Conservation (phyloP, 1,139 yeast genomes). For the Geotrichum aggregatum region DNA sequence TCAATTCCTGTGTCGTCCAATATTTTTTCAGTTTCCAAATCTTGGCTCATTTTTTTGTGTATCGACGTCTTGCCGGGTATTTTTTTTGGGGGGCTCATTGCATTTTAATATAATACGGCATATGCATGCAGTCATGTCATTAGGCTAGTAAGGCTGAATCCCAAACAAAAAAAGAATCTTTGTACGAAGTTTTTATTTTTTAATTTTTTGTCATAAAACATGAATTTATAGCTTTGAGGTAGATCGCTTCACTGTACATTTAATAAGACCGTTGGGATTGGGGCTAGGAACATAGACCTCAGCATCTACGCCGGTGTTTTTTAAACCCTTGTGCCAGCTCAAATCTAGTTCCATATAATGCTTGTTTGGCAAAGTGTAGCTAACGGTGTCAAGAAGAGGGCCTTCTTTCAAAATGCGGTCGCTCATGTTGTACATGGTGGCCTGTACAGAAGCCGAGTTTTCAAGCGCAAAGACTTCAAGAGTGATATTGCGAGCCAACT, state of each 20-base stretch:
- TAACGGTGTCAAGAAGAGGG: slow-evolving; percentile 56
- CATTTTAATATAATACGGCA: too few relatives aligned
- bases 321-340: slow-evolving; percentile 73
- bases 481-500: slow-evolving; percentile 61
- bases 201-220: too few relatives aligned
- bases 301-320: slow-evolving; percentile 56
- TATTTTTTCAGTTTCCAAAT: too few relatives aligned
- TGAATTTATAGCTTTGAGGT: slow-evolving; percentile 26
- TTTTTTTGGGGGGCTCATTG: too few relatives aligned
- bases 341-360: slow-evolving; percentile 80
- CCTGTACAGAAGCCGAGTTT: slow-evolving; percentile 88
- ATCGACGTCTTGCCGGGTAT: too few relatives aligned
- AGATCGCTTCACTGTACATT: slow-evolving; percentile 71
- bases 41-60: too few relatives aligned
- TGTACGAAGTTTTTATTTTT: too few relatives aligned
- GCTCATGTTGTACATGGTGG: slow-evolving; percentile 92
- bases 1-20: too few relatives aligned
- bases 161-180: too few relatives aligned
- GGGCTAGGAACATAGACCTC: slow-evolving; percentile 85
- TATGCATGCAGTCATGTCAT: too few relatives aligned
- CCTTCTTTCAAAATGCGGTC: slow-evolving; percentile 59
- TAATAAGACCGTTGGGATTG: slow-evolving; percentile 89
- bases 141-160: too few relatives aligned
- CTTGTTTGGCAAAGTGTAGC: slow-evolving; percentile 80
- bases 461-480: slow-evolving; percentile 76